Conservation (phyloP, 192 early-diverging fungal species). For the Lunasporangiospora selenospora region DNA sequence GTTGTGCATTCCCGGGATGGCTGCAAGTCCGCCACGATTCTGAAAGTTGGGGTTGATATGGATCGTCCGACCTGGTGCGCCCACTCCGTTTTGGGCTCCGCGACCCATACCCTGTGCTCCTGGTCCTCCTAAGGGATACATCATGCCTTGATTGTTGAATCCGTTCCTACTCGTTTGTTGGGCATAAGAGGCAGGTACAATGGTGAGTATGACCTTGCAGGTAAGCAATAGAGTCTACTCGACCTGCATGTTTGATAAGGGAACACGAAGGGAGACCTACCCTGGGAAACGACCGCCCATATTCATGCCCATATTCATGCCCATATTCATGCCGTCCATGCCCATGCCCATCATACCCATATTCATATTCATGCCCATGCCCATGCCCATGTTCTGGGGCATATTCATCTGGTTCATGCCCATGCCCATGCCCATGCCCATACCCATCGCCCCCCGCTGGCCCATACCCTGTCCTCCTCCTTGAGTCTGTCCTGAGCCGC, state of each 20-base stretch:
- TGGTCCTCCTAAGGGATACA: slow-evolving; percentile 1
- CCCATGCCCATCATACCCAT: slow-evolving; percentile 19
- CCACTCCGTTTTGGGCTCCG: background rate
- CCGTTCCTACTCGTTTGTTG: slow-evolving; percentile 23
- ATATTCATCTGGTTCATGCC: too few relatives aligned
- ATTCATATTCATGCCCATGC: slow-evolving; percentile 11
- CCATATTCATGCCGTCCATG: slow-evolving; percentile 14
- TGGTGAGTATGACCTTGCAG: too few relatives aligned
- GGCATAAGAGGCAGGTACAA: too few relatives aligned
- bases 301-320: slow-evolving; percentile 21
- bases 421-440: slow-evolving; percentile 19
- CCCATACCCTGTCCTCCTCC: slow-evolving; percentile 16
- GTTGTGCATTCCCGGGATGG: background rate
- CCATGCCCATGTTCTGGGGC: slow-evolving; percentile 24
- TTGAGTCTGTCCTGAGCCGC: slow-evolving; percentile 16
- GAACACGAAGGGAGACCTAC: slow-evolving; percentile 7
- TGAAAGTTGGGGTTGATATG: slow-evolving; percentile 49
- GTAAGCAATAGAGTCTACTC: too few relatives aligned
- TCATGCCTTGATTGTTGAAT: slow-evolving; percentile 27
- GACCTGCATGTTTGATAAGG: too few relatives aligned
- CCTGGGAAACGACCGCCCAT: slow-evolving; percentile 12
- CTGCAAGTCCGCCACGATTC: slow-evolving; percentile 10
- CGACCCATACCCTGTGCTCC: slow-evolving; percentile 7
- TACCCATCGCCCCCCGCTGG: slow-evolving; percentile 13
- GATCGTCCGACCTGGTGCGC: slow-evolving; percentile 22